Base-by-base conservation (phyloP, 1,139 yeast genomes). In the Zhuliangozyma parablackwelliae region DNA sequence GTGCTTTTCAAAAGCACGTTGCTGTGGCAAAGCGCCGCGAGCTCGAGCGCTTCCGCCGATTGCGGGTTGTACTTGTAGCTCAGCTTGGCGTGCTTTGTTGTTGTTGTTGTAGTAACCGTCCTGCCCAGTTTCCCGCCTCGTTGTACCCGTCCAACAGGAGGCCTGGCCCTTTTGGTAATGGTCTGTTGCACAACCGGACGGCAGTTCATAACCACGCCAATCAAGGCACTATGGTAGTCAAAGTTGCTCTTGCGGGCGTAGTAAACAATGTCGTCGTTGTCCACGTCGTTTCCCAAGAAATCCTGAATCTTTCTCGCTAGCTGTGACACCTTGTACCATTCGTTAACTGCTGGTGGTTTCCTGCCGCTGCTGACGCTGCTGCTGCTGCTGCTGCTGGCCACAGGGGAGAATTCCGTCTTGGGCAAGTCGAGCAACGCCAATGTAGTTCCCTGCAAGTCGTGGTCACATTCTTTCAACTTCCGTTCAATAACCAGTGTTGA, bases 121-220 rank as follows among this genome's bases (percentile, higher is more conserved):
- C 16, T 11, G n/a, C 12, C 25, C 10, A 7, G 12, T 2, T 25
- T 24, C 9, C 36, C 40, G 7, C 42, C 51, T 34, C 61, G 47
- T 46, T 56, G 65, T 10, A 56, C 65, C 30, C 63, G 37, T 6
- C 61, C 56, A 3, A 58, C 57, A 16, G 16, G 4, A 7, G 24
- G 32, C 16, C 16, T 16, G 9, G 24, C 33, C 16, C 16, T 16
- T 27, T 9, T 26, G 6, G 44, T 35, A 3, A 31, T 28, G 10
- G 34, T 30, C 21, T 33, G 36, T 29, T 34, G 33, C 7, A 30
- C 29, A 33, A 23, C 35, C 8, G 44, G 45, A 25, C 40, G 42
- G 16, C 41, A 50, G 30, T 49, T 54, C 33, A 35, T 47, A 13
- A 69, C 50, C 6, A 69, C 48, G 13, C 61, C 65, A 21, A 57